These are phyloP conservation scores for Rhizophagus sp. DNA, from an alignment of 192 early-diverging fungal genomes.

Conservation along the genomic window DNA sequence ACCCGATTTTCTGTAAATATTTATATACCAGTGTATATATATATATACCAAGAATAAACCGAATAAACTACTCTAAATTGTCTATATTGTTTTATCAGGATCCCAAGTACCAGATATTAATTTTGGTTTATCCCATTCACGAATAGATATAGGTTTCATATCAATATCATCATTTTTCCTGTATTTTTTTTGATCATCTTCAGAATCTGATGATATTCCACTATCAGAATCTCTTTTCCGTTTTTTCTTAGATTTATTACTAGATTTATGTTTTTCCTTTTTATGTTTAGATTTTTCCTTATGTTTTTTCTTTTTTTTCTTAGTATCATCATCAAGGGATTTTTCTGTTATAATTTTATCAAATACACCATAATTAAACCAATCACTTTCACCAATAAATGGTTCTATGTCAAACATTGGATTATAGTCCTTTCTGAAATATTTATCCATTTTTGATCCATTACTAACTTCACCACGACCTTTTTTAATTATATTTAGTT, in stretches of 20 bases:
- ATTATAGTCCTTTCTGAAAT: conserved; percentile 54
- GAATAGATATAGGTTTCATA: background rate
- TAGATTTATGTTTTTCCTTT: background rate
- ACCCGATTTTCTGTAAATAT: too few relatives aligned
- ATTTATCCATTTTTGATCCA: conserved; percentile 59
- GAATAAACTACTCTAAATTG: background rate
- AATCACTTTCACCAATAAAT: conserved; percentile 11
- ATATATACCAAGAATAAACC: background rate
- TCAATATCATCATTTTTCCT: background rate
- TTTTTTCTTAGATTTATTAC: conserved; percentile 1
- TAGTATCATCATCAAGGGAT: conserved; percentile 15
- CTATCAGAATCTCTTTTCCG: background rate
- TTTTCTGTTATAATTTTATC: background rate
- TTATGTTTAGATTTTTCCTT: background rate
- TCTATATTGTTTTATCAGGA: background rate
- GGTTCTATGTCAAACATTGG: conserved; percentile 37
- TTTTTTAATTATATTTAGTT: background rate
- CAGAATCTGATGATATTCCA: conserved; percentile 8
- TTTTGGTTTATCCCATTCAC: conserved; percentile 23
- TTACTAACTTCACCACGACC: conserved; percentile 45
- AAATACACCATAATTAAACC: conserved; percentile 11
- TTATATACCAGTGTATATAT: background rate
- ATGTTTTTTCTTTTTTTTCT: conserved; percentile 22
- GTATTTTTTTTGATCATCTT: background rate
- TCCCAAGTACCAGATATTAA: conserved; percentile 16